Percentiles rank a stretch among this genome's conserved stretches.
These are phyloP conservation scores for Leccinum fuscescens DNA, from an alignment of 1,284 basidiomycete genomes.

Conservation along the genomic window DNA sequence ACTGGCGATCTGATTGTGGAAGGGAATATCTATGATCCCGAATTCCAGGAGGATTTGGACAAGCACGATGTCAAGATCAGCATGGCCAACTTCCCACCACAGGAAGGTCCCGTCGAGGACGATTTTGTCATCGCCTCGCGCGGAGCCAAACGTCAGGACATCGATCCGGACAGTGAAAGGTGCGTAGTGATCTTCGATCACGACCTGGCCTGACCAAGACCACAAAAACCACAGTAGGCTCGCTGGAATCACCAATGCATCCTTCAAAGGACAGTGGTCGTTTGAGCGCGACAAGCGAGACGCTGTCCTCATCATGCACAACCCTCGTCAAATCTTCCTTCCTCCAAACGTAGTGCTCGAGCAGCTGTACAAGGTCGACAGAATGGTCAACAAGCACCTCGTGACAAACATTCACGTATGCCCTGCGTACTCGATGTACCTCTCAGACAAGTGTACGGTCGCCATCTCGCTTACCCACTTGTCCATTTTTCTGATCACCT, in stretches of 20 bases:
- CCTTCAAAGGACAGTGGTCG: constrained; percentile 20
- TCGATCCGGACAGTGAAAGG: constrained; percentile 6
- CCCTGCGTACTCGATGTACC: constrained; percentile 26
- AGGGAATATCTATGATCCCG: no score
- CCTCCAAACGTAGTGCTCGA: constrained; percentile 17
- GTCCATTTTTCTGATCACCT: not conserved
- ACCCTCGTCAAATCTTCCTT: constrained; percentile 19
- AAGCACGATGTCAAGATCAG: no score
- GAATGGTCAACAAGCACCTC: constrained; percentile 18
- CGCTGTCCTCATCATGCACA: constrained; percentile 24
- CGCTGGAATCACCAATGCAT: constrained; percentile 5
- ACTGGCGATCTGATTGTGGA: no score
- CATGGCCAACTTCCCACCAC: no score
- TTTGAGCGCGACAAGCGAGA: constrained; percentile 19
- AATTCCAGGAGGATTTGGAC: no score
- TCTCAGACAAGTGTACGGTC: constrained; percentile 28
- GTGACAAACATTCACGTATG: constrained; percentile 23
- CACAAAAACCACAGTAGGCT: constrained; percentile 4
- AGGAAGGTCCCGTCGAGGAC: no score
- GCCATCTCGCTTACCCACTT: not conserved
- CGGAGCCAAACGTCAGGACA: no score
- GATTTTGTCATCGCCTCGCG: no score
- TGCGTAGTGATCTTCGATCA: constrained; percentile 3
- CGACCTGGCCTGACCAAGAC: not conserved
- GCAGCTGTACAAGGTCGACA: constrained; percentile 20